Evolutionary conservation across 192 early-diverging fungal genomes (phyloP), one percentile per base, ranked within the genome.

Genomic region (Umbelopsis sp.): DNA sequence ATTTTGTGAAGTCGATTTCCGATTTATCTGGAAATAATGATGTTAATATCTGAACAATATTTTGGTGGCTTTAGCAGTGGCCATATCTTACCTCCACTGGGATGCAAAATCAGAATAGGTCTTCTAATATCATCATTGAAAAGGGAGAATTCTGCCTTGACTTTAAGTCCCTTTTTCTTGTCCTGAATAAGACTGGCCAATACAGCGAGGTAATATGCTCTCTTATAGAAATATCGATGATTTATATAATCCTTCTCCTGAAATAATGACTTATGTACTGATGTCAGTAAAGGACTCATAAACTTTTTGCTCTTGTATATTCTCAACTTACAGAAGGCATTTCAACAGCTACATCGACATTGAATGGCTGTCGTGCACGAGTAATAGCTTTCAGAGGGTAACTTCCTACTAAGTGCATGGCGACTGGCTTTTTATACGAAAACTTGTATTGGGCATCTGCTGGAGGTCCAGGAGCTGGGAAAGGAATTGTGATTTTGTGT

Each of bases 231-330:
- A 80, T 99, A 99, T 50, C 97, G 82, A 76, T 91, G 87, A 82
- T 99, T 97, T 71, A 97, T 78, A 73, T 92, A 86, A 75, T 99
- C 97, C 75, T 97, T 95, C 61, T 98, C 95, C 72, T 92, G 90
- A 78, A 97, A 93, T 44, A 97, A 64, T 0, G 79, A 70, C 74
- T 90, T 70, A 25, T 74, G 18, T 11, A 23, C 67, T 21, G 64
- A 35, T 18, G 37, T 12, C 21, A 68, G 15, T 23, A 23, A 5
- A 22, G n/a, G 4, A 23, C 0, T 73, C 9, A 50, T 3, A 3
- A 41, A 72, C 27, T 72, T 1, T 41, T 41, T 41, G 37, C 37
- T 41, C 37, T 41, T 10, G 37, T 41, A 41, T 9, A 41, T 9
- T 10, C 37, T 41, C 37, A 41, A 74, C 69, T 79, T 71, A 85